These are phyloP conservation scores for Colletotrichum phormii DNA, from an alignment of 2,329 filamentous ascomycete species.

Conservation along the genomic window DNA sequence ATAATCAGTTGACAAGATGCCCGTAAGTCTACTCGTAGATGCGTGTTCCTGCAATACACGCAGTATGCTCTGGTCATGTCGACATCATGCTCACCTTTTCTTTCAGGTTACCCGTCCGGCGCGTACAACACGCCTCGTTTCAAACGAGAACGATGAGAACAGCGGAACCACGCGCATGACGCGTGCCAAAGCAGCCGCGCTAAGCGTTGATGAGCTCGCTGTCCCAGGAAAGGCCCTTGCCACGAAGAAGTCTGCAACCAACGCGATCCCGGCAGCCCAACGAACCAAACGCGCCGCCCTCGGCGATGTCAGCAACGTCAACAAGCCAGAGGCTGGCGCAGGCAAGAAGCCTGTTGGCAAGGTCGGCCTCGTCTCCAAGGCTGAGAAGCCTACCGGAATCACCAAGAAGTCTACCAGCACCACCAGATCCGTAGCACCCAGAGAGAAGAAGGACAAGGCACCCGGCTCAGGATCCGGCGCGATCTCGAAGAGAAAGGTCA, in stretches of 20 bases:
- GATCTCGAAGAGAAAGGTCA: constrained; percentile 59
- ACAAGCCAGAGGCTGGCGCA: constrained; percentile 78
- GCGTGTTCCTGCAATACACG: neutral
- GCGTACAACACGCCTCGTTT: constrained; percentile 76
- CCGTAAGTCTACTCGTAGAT: constrained; percentile 46
- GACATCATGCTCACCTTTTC: constrained; percentile 41
- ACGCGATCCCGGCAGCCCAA: constrained; percentile 57
- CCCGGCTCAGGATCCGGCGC: constrained; percentile 79
- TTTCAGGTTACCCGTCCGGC: constrained; percentile 72
- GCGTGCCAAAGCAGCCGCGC: constrained; percentile 88
- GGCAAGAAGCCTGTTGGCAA: constrained; percentile 81
- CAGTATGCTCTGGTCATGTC: constrained; percentile 17
- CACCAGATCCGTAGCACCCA: constrained; percentile 73
- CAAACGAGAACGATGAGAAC: constrained; percentile 97
- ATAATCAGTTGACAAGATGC: constrained; percentile 45
- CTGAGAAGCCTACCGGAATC: constrained; percentile 82
- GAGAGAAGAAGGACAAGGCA: constrained; percentile 78
- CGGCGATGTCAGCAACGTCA: constrained; percentile 95
- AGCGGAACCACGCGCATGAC: constrained; percentile 84
- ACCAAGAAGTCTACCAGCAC: constrained; percentile 75
- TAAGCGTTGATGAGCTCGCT: constrained; percentile 71
- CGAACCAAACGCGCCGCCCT: constrained; percentile 83
- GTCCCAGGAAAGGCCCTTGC: constrained; percentile 74
- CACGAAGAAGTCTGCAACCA: constrained; percentile 73
- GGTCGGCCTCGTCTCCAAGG: constrained; percentile 80